Evolutionary conservation across 2,329 filamentous ascomycete genomes (phyloP).

Genomic region (Cladobotryum protrusum): DNA sequence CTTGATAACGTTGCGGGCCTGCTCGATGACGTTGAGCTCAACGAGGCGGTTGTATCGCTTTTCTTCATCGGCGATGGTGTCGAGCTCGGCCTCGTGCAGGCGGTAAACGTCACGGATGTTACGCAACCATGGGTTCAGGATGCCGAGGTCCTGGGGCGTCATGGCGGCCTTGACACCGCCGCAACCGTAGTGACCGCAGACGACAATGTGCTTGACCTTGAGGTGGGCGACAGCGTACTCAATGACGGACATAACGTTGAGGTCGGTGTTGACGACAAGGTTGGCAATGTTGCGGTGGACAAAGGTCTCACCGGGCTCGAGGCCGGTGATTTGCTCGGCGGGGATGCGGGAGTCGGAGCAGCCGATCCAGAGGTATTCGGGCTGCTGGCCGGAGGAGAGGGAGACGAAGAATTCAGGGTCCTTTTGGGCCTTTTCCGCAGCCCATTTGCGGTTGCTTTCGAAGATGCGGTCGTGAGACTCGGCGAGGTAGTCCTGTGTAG

Average conservation of each 20-base stretch:
- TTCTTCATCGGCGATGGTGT: constrained; percentile 51
- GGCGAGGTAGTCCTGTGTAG: constrained; percentile 46
- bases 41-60: constrained; percentile 65
- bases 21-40: constrained; percentile 76
- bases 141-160: constrained; percentile 62
- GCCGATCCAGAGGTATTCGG: constrained; percentile 80
- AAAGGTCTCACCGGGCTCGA: constrained; percentile 85
- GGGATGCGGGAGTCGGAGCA: constrained; percentile 88
- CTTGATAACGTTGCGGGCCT: constrained; percentile 72
- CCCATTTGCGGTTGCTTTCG: constrained; percentile 63
- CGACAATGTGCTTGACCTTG: constrained; percentile 72
- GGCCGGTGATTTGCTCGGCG: constrained; percentile 79
- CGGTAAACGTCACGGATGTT: constrained; percentile 71
- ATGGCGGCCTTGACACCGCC: constrained; percentile 70
- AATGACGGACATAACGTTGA: constrained; percentile 75
- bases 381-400: constrained; percentile 57
- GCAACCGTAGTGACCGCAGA: constrained; percentile 75
- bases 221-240: constrained; percentile 80
- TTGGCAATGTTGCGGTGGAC: constrained; percentile 67
- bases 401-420: constrained; percentile 62
- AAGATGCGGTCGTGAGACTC: constrained; percentile 63
- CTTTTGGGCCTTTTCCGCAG: constrained; percentile 46
- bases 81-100: constrained; percentile 63
- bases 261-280: constrained; percentile 55
- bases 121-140: constrained; percentile 68